A percentile compares a stretch with the other conserved stretches of the same genome.
Evolutionary conservation across 768 basidiomycete species (phyloP).

Genomic region (Lactarius tabidus): DNA sequence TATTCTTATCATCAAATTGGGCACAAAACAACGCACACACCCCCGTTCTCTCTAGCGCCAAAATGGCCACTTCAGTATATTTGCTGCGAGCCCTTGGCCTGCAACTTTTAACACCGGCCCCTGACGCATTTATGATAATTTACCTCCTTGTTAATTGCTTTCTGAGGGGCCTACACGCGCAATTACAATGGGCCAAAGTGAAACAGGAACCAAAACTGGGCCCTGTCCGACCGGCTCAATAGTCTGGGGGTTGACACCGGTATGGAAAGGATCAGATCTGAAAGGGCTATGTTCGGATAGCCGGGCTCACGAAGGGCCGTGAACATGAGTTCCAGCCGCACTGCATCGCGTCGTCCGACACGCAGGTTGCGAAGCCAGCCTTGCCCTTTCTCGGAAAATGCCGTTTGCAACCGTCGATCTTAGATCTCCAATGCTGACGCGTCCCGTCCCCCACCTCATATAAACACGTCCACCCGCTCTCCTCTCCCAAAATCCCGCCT

Average conservation of each 20-base stretch:
- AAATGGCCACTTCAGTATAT: neutral
- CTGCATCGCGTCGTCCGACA: neutral
- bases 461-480: slow-evolving; percentile 16
- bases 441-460: slow-evolving; percentile 22
- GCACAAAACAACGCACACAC: too few species aligned
- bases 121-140: neutral
- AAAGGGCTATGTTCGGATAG: neutral
- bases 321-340: slow-evolving; percentile 9
- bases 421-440: slow-evolving; percentile 28
- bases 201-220: slow-evolving; percentile 9
- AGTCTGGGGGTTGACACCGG: neutral
- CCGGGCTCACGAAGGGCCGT: neutral
- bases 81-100: too few species aligned
- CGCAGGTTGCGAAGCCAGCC: neutral
- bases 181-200: neutral
- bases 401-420: slow-evolving; percentile 20
- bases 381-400: slow-evolving; percentile 4
- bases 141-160: neutral
- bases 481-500: neutral
- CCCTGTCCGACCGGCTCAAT: neutral
- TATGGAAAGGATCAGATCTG: neutral
- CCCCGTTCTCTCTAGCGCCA: neutral
- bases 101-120: neutral
- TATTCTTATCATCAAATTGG: too few species aligned
- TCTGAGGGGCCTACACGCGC: neutral